These are phyloP conservation scores for Citrus glauca DNA, from an alignment of 345 rosid genomes.

Conservation along the genomic window DNA sequence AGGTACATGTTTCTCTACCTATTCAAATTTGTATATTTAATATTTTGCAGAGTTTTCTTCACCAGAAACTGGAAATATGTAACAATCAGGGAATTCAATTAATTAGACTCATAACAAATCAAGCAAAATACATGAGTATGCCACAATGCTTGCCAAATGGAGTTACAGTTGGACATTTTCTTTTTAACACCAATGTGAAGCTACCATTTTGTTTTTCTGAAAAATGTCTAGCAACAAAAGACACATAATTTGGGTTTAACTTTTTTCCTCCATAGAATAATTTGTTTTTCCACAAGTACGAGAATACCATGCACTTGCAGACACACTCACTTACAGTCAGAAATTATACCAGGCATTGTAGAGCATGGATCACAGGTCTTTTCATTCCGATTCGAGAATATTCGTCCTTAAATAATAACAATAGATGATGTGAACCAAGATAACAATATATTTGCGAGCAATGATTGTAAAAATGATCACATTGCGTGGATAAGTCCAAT, in stretches of 20 bases:
- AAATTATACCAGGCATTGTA: neutral
- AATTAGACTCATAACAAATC: neutral
- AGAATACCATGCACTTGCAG: neutral
- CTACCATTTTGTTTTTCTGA: neutral
- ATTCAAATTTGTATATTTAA: neutral
- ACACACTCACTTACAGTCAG: neutral
- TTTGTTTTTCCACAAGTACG: neutral
- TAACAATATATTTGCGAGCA: neutral
- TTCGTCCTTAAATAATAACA: neutral
- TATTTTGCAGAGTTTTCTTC: neutral
- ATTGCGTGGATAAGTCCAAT: neutral
- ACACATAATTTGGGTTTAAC: neutral
- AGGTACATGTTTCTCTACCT: slow-evolving; percentile 1
- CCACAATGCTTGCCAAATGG: neutral
- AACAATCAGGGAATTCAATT: neutral
- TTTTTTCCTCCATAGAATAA: neutral
- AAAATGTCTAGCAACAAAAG: neutral
- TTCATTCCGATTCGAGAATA: neutral
- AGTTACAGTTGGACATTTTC: neutral
- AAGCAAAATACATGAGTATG: neutral
- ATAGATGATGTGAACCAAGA: neutral
- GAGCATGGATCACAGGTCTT: neutral
- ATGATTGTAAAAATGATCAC: neutral
- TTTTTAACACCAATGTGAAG: neutral
- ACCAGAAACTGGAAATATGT: neutral